Base-by-base conservation (phyloP, 2,329 filamentous ascomycete genomes). In the Cytospora piceicola region DNA sequence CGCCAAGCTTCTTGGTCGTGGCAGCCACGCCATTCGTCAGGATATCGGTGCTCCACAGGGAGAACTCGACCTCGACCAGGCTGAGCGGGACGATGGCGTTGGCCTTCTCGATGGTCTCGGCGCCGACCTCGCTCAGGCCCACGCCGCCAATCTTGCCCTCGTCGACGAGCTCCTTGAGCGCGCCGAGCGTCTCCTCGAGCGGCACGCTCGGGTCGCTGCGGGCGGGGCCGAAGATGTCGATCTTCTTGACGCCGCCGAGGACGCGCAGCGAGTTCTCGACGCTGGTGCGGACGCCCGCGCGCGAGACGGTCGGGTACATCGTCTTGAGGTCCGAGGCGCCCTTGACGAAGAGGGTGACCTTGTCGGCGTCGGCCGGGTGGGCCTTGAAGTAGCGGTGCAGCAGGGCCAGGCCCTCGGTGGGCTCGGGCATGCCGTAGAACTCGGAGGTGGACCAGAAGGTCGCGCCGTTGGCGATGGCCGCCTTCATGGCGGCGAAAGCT, bases 191-290 rank as follows among this genome's bases (percentile, higher is more conserved):
- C 17, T 73, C 74, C 69, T 83, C 80, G 56, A 83, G 77, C 66
- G 88, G 84, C 52, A 84, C 78, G 34, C 36, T 68, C 8, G 65
- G 66, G 63, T 75, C 73, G 53, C 70, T 71, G 39, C 85, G 77
- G 4, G 83, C 84, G 58, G 76, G 79, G 72, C 85, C 80, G 68
- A 86, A 87, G 65, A 87, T 80, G 73, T 87, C 83, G 70, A 88
- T 77, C 32, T 46, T 62, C 58, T 67, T 78, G 67, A 86, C 83
- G 52, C 84, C 78, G 36, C 36, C 70, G 11, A 67, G 66, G 54
- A 74, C 70, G 30, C 69, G 70, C 24, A 85, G 77, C 3, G 84
- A 83, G 53, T 76, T 79, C 71, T 85, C 79, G 68, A 86, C 87
- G 64, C 86, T 80, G 72, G 87, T 82, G 69, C 88, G 76, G 30